phyloP scores from a whole-genome alignment of 1,284 basidiomycete species.

The Marasmius oreades region DNA sequence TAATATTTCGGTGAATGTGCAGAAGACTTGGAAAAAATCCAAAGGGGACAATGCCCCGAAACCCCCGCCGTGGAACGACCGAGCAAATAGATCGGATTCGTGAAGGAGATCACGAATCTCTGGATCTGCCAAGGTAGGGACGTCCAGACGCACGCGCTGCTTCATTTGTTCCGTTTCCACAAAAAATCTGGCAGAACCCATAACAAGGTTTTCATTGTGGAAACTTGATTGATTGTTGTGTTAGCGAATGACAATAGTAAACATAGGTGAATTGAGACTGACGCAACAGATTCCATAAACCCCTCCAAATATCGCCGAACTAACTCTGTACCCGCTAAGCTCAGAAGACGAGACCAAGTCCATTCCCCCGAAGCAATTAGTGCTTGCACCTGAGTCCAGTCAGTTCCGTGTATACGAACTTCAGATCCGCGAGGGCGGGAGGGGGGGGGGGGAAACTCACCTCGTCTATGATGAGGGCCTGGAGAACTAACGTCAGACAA shows the following conservation, averaged over 20 bases:
- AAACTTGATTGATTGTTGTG: constrained; percentile 36
- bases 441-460: constrained; percentile 35
- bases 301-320: constrained; percentile 60
- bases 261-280: constrained; percentile 28
- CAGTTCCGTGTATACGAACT: neutral
- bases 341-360: constrained; percentile 58
- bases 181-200: constrained; percentile 65
- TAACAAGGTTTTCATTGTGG: constrained; percentile 65
- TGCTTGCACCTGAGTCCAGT: constrained; percentile 52
- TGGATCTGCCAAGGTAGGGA: constrained; percentile 73
- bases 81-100: constrained; percentile 78
- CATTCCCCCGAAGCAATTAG: constrained; percentile 61
- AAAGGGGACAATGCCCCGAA: constrained; percentile 74
- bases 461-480: constrained; percentile 78
- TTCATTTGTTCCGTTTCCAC: constrained; percentile 76
- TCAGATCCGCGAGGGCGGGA: neutral
- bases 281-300: constrained; percentile 70
- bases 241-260: constrained; percentile 15
- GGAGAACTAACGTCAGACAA: constrained; percentile 17
- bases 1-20: constrained; percentile 62
- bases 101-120: constrained; percentile 70
- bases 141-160: constrained; percentile 71
- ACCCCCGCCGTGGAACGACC: constrained; percentile 67
- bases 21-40: constrained; percentile 71
- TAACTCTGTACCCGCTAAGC: constrained; percentile 57